Evolutionary conservation across 2,329 filamentous ascomycete genomes (phyloP).

Genomic region (Aureobasidium sp.): DNA sequence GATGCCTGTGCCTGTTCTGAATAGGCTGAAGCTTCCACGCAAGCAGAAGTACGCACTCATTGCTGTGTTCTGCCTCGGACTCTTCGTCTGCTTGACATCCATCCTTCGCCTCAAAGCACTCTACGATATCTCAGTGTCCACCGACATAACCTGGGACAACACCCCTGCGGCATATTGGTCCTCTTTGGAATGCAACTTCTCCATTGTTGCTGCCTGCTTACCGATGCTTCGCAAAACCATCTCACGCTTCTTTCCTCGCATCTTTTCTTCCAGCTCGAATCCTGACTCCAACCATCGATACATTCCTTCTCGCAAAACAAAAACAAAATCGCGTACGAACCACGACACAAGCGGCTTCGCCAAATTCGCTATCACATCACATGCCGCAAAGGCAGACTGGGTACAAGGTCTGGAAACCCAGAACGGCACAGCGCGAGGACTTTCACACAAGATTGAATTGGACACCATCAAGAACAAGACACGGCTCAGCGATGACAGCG

Average conservation of each 20-base stretch:
- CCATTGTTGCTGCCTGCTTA: slow-evolving; percentile 31
- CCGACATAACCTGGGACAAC: slow-evolving; percentile 27
- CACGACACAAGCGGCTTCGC: neutral
- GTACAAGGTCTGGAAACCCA: slow-evolving; percentile 20
- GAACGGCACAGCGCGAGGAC: slow-evolving; percentile 38
- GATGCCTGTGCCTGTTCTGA: slow-evolving; percentile 29
- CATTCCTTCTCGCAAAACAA: neutral
- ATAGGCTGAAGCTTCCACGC: slow-evolving; percentile 28
- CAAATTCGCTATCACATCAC: neutral
- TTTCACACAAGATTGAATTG: neutral
- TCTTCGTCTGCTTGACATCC: slow-evolving; percentile 28
- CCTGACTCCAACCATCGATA: neutral
- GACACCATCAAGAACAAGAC: neutral
- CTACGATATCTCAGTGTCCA: slow-evolving; percentile 21
- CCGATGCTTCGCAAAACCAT: slow-evolving; percentile 34
- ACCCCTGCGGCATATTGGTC: slow-evolving; percentile 31
- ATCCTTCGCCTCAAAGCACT: slow-evolving; percentile 28
- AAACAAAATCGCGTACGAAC: neutral
- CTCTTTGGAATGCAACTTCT: slow-evolving; percentile 29
- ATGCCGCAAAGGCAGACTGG: neutral
- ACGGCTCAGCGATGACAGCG: neutral
- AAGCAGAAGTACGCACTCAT: slow-evolving; percentile 29
- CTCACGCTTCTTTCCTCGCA: slow-evolving; percentile 27
- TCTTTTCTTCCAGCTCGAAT: slow-evolving; percentile 21
- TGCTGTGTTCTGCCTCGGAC: slow-evolving; percentile 30